These are phyloP conservation scores for Sphagnurus paluster DNA, from an alignment of 1,284 basidiomycete genomes.

Conservation along the genomic window DNA sequence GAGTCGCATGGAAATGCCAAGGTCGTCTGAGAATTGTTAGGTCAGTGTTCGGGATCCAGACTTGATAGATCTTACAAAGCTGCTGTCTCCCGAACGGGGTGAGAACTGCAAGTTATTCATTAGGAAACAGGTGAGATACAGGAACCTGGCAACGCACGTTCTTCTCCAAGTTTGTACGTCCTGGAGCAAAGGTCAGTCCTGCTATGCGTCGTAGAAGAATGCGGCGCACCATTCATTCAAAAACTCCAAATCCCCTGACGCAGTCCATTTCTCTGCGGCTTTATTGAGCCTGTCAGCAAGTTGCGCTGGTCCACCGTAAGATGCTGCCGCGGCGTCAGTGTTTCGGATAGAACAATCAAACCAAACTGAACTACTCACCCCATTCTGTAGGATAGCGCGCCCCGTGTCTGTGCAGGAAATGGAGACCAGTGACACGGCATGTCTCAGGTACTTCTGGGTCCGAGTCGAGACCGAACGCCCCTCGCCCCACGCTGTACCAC, in stretches of 20 bases:
- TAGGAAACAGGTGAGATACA: neutral
- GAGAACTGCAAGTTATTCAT: constrained; percentile 46
- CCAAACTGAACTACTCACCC: constrained; percentile 42
- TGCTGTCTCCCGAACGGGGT: constrained; percentile 85
- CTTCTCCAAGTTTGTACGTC: constrained; percentile 82
- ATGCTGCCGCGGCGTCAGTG: constrained; percentile 36
- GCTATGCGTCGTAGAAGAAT: neutral
- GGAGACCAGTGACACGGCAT: constrained; percentile 72
- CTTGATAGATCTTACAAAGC: constrained; percentile 44
- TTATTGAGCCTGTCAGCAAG: constrained; percentile 61
- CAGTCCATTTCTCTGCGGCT: constrained; percentile 57
- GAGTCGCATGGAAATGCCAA: constrained; percentile 70
- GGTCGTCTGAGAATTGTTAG: constrained; percentile 47
- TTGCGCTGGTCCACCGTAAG: constrained; percentile 66
- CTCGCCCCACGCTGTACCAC: constrained; percentile 76
- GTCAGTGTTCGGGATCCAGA: constrained; percentile 1
- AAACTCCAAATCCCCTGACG: constrained; percentile 65
- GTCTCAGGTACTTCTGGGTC: constrained; percentile 66
- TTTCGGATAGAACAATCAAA: constrained; percentile 3
- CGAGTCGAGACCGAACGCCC: constrained; percentile 73
- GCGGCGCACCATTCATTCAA: constrained; percentile 70
- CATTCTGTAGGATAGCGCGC: constrained; percentile 79
- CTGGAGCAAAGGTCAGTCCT: constrained; percentile 33
- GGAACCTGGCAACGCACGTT: constrained; percentile 43
- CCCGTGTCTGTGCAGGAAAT: constrained; percentile 79